These are phyloP conservation scores for Xylaria palmicola DNA, from an alignment of 495 filamentous ascomycete species.

Conservation along the genomic window DNA sequence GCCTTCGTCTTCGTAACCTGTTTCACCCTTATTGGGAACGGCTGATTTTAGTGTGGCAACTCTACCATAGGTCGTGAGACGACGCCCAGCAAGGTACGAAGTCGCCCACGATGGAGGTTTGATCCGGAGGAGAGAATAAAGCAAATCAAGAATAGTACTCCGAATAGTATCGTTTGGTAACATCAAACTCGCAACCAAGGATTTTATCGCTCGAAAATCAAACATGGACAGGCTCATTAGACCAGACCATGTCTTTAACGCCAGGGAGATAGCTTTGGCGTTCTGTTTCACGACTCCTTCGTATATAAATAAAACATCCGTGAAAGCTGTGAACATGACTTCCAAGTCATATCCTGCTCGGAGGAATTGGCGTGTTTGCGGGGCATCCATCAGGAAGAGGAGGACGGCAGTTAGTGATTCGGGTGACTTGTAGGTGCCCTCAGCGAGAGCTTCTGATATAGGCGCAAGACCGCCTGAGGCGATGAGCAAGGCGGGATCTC, in stretches of 20 bases:
- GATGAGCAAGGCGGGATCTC: conserved; percentile 74
- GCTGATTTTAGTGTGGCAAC: conserved; percentile 78
- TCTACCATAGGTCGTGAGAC: conserved; percentile 90
- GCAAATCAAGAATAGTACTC: conserved; percentile 75
- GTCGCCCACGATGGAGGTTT: conserved; percentile 96
- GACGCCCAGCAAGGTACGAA: conserved; percentile 86
- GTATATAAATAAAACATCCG: conserved; percentile 70
- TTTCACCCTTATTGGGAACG: conserved; percentile 34
- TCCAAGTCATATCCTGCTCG: conserved; percentile 77
- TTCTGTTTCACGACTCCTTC: conserved; percentile 80
- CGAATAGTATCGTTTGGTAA: conserved; percentile 65
- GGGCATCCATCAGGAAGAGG: conserved; percentile 83
- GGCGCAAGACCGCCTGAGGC: conserved; percentile 78
- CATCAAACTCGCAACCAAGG: conserved; percentile 75
- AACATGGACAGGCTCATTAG: conserved; percentile 83
- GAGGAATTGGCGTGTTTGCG: conserved; percentile 74
- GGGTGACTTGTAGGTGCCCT: conserved; percentile 87
- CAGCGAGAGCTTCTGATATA: conserved; percentile 79
- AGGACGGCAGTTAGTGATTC: conserved; percentile 83
- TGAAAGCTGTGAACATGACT: conserved; percentile 83
- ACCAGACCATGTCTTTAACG: conserved; percentile 90
- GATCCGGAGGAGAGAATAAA: conserved; percentile 89
- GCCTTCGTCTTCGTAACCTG: conserved; percentile 63
- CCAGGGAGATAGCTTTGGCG: conserved; percentile 79
- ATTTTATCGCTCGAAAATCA: conserved; percentile 76